Evolutionary conservation across 495 filamentous ascomycete species (phyloP).

Genomic region (Neurospora sp.): DNA sequence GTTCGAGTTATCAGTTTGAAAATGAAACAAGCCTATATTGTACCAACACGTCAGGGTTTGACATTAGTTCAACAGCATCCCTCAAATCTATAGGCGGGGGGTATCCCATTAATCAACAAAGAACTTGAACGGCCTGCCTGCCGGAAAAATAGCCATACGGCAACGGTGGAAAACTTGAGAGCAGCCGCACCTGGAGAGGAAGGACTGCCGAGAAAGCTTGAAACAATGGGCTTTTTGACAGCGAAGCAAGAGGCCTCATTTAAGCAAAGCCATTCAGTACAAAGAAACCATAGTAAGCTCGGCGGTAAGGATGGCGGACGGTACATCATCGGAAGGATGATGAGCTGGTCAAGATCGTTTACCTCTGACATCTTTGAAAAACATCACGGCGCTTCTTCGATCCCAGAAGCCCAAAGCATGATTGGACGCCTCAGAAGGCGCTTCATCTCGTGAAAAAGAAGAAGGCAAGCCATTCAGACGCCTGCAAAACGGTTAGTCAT

Average conservation of each 20-base stretch:
- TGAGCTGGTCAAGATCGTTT: not conserved
- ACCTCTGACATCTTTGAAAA: not conserved
- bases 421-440: conserved; percentile 14
- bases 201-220: not conserved
- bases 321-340: not conserved
- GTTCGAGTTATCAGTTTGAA: not conserved
- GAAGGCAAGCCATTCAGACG: conserved; percentile 10
- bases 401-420: not conserved
- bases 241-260: not conserved
- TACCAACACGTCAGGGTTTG: not conserved
- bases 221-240: not conserved
- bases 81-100: no score
- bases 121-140: not conserved
- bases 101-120: no score
- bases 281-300: not conserved
- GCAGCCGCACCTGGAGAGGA: not conserved
- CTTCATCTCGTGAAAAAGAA: conserved; percentile 7
- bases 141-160: not conserved
- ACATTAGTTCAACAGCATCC: no score
- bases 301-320: not conserved
- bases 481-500: not conserved
- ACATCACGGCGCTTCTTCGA: not conserved
- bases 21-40: not conserved
- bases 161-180: not conserved
- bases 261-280: not conserved